These are phyloP conservation scores for Alternaria metachromatica DNA, from an alignment of 2,329 filamentous ascomycete genomes.

Conservation along the genomic window DNA sequence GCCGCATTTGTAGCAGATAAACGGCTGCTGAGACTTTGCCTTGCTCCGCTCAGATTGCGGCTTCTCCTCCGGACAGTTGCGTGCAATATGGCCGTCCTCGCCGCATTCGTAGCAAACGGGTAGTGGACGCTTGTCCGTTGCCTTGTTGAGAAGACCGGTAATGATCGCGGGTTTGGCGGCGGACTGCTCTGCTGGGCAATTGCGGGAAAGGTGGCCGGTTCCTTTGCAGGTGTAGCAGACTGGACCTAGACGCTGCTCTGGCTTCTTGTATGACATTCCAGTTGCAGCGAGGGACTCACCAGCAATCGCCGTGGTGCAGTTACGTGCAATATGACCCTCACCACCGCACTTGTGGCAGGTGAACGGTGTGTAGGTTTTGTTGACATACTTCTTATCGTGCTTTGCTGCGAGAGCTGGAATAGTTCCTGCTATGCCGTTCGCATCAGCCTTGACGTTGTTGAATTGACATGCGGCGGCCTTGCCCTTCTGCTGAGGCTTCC, in stretches of 20 bases:
- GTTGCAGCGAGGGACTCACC: background rate
- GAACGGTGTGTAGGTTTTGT: background rate
- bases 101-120: conserved; percentile 9
- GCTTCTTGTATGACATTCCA: background rate
- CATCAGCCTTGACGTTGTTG: background rate
- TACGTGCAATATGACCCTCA: background rate
- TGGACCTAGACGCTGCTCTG: background rate
- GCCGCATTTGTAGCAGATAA: conserved; percentile 21
- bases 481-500: background rate
- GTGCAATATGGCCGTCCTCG: conserved; percentile 4
- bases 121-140: background rate
- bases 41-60: background rate
- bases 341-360: background rate
- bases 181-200: background rate
- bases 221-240: background rate
- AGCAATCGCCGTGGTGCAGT: background rate
- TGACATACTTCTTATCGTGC: background rate
- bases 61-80: conserved; percentile 5
- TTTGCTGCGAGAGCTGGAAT: background rate
- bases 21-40: background rate
- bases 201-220: background rate
- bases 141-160: background rate
- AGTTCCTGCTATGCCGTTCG: background rate
- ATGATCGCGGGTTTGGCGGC: background rate
- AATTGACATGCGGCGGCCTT: background rate